phyloP scores from a whole-genome alignment of 768 basidiomycete species.

The Kwoniella heveanensis region DNA sequence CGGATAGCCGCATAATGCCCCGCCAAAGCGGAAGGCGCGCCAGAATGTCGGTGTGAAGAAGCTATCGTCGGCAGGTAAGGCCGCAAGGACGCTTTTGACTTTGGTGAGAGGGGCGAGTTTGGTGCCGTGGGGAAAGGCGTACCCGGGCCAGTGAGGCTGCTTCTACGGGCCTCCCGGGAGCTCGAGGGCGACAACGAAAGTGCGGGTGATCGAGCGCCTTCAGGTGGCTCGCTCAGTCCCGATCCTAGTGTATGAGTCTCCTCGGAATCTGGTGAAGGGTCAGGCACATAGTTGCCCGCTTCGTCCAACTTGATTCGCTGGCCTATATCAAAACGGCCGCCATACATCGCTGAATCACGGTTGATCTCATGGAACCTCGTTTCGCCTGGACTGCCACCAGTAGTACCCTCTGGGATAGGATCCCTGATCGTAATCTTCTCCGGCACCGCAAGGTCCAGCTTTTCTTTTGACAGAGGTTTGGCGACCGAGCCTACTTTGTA shows the following conservation, averaged over 20 bases:
- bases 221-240: not conserved
- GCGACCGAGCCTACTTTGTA: constrained; percentile 6
- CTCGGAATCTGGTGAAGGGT: constrained; percentile 27
- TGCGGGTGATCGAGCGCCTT: not conserved
- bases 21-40: constrained; percentile 55
- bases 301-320: constrained; percentile 64
- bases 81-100: not conserved
- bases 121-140: not conserved
- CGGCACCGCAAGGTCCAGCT: constrained; percentile 2
- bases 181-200: not conserved
- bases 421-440: not conserved
- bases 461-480: constrained; percentile 4
- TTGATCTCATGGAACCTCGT: constrained; percentile 74
- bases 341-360: constrained; percentile 60
- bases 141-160: not conserved
- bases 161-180: not conserved
- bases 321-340: constrained; percentile 58
- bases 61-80: not conserved
- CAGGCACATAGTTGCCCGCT: constrained; percentile 61
- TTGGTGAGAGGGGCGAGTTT: not conserved
- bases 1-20: constrained; percentile 69
- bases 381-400: not conserved
- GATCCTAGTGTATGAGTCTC: constrained; percentile 1
- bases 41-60: constrained; percentile 45
- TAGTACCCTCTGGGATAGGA: not conserved